phyloP scores from a whole-genome alignment of 768 basidiomycete genomes.

The Hericium erinaceus region DNA sequence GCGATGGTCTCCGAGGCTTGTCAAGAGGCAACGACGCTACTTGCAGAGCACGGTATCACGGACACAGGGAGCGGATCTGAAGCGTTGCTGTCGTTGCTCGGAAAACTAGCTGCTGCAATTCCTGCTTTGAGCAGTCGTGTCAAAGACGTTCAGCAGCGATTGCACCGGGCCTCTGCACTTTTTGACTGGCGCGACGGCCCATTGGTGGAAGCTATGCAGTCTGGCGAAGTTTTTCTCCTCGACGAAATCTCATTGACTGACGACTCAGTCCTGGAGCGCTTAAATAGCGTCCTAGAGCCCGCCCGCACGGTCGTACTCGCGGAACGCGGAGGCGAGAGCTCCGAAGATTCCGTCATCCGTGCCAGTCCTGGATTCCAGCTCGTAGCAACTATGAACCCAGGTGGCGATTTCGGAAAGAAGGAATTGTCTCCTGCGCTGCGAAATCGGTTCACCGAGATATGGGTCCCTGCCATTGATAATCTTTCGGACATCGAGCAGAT shows the following conservation, averaged over 20 bases:
- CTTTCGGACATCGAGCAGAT: constrained; percentile 71
- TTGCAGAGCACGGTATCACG: constrained; percentile 34
- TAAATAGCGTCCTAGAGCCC: constrained; percentile 96
- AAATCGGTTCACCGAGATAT: constrained; percentile 98
- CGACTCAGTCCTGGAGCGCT: constrained; percentile 92
- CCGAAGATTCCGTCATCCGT: constrained; percentile 54
- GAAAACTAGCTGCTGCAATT: constrained; percentile 13
- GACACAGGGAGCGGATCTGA: constrained; percentile 16
- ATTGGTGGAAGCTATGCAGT: constrained; percentile 84
- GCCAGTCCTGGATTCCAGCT: constrained; percentile 75
- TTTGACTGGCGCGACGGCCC: constrained; percentile 99
- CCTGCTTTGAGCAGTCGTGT: constrained; percentile 19
- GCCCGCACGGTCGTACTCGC: constrained; percentile 83
- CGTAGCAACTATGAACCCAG: constrained; percentile 98
- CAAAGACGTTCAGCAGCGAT: constrained; percentile 31
- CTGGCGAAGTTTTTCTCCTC: constrained; percentile 78
- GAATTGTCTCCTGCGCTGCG: constrained; percentile 94
- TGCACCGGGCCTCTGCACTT: constrained; percentile 55
- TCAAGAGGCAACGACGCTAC: constrained; percentile 30
- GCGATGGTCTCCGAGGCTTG: constrained; percentile 41
- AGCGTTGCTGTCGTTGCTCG: constrained; percentile 18
- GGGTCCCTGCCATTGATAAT: constrained; percentile 83
- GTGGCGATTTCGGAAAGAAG: constrained; percentile 98
- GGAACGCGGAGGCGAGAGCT: constrained; percentile 75
- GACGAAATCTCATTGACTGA: constrained; percentile 98